phyloP scores from a whole-genome alignment of 371 early-diverging fungal genomes.

The Syncephalis plumigaleata region DNA sequence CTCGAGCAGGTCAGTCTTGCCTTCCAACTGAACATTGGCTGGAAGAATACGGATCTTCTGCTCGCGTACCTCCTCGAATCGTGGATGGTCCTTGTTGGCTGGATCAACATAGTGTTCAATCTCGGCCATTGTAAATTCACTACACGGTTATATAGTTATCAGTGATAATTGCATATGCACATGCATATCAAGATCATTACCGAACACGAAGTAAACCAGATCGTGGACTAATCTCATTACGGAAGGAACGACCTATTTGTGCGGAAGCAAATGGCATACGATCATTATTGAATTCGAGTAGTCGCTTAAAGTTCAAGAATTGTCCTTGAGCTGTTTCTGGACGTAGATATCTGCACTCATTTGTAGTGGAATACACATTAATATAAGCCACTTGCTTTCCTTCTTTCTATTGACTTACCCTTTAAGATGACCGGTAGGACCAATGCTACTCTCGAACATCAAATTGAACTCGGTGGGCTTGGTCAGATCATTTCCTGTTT shows the following conservation, averaged over 20 bases:
- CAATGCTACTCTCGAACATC: slow-evolving; percentile 98
- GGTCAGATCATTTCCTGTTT: slow-evolving; percentile 81
- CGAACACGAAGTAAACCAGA: slow-evolving; percentile 95
- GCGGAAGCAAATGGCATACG: slow-evolving; percentile 99
- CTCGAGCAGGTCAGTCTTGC: slow-evolving; percentile 40
- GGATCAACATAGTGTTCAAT: slow-evolving; percentile 99
- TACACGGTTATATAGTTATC: background rate
- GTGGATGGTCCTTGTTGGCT: slow-evolving; percentile 78
- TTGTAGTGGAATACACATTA: slow-evolving; percentile 16
- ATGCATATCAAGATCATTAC: slow-evolving; percentile 15
- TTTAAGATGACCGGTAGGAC: slow-evolving; percentile 91
- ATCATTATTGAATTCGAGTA: slow-evolving; percentile 96
- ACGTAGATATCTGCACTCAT: slow-evolving; percentile 61
- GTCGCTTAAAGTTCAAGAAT: slow-evolving; percentile 96
- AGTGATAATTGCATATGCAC: background rate
- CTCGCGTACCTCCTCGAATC: slow-evolving; percentile 74
- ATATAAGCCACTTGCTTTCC: too few relatives aligned
- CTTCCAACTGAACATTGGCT: slow-evolving; percentile 56
- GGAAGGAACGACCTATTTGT: slow-evolving; percentile 96
- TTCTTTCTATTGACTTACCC: slow-evolving; percentile 25
- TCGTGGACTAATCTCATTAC: slow-evolving; percentile 99
- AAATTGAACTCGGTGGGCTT: slow-evolving; percentile 94
- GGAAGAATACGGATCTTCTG: slow-evolving; percentile 63
- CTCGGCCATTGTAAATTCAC: slow-evolving; percentile 99
- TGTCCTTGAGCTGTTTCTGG: slow-evolving; percentile 99